These are phyloP conservation scores for Alternaria solani DNA, from an alignment of 2,329 filamentous ascomycete species.

Conservation along the genomic window DNA sequence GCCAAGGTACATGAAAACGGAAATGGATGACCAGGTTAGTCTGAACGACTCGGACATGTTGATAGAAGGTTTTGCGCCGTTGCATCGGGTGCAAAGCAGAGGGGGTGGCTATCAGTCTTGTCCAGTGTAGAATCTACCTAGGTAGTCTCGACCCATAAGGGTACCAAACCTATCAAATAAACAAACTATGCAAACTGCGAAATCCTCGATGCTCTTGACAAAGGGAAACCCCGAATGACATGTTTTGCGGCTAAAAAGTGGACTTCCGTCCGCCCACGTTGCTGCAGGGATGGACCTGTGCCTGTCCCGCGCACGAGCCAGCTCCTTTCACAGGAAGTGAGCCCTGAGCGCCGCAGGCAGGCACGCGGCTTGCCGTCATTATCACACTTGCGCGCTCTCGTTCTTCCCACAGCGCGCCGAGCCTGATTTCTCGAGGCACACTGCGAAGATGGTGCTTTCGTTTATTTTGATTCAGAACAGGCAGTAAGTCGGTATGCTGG, in stretches of 20 bases:
- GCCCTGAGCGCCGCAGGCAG: slow-evolving; percentile 1
- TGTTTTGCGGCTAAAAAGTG: slow-evolving; percentile 24
- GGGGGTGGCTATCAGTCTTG: neutral
- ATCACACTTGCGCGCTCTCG: neutral
- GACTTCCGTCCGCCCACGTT: slow-evolving; percentile 12
- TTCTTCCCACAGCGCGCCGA: slow-evolving; percentile 14
- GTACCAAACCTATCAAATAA: neutral
- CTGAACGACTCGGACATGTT: slow-evolving; percentile 2
- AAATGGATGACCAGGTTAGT: slow-evolving; percentile 9
- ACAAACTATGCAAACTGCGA: neutral
- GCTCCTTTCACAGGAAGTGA: slow-evolving; percentile 1
- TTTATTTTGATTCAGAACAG: slow-evolving; percentile 92
- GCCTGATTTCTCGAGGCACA: slow-evolving; percentile 14
- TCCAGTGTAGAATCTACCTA: neutral
- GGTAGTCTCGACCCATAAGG: neutral
- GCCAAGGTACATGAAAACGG: neutral
- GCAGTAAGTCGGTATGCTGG: slow-evolving; percentile 65
- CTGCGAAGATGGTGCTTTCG: slow-evolving; percentile 69
- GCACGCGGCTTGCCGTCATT: slow-evolving; percentile 1
- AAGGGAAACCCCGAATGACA: neutral
- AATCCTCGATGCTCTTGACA: neutral
- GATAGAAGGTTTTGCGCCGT: slow-evolving; percentile 21
- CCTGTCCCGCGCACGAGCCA: slow-evolving; percentile 11
- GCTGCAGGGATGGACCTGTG: slow-evolving; percentile 12
- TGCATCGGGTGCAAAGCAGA: slow-evolving; percentile 29